phyloP scores from a whole-genome alignment of 371 early-diverging fungal species.

The Saksenaea vasiformis region DNA sequence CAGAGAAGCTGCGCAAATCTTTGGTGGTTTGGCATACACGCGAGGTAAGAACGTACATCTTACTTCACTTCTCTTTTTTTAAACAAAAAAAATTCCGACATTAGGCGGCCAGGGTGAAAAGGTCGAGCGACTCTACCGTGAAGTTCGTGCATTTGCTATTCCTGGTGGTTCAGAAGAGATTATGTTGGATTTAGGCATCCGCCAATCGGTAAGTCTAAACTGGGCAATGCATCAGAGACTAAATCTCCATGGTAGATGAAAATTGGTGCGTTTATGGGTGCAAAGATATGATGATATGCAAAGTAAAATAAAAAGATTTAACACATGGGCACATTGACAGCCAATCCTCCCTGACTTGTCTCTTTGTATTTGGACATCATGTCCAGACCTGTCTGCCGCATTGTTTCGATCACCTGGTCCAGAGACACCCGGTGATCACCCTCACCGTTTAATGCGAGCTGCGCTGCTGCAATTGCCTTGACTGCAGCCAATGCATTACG shows the following conservation, averaged over 20 bases:
- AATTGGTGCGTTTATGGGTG: conserved; percentile 68
- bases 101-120: conserved; percentile 79
- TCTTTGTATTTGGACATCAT: conserved; percentile 97
- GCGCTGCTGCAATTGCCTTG: conserved; percentile 94
- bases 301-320: conserved; percentile 35
- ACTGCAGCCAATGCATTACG: conserved; percentile 94
- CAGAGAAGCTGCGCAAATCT: conserved; percentile 90
- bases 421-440: conserved; percentile 87
- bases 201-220: conserved; percentile 42
- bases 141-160: conserved; percentile 86
- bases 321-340: conserved; percentile 87
- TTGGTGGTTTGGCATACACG: conserved; percentile 87
- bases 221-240: conserved; percentile 14
- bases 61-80: background rate
- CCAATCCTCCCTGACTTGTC: conserved; percentile 91
- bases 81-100: no score
- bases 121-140: conserved; percentile 86
- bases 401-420: conserved; percentile 95
- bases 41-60: conserved; percentile 54
- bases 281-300: conserved; percentile 55
- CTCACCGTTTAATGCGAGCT: conserved; percentile 91
- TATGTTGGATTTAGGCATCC: conserved; percentile 71
- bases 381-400: conserved; percentile 92
- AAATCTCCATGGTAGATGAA: conserved; percentile 29
- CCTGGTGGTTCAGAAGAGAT: conserved; percentile 76